phyloP scores from a whole-genome alignment of 2,329 filamentous ascomycete species.

The Claviceps spartinae region DNA sequence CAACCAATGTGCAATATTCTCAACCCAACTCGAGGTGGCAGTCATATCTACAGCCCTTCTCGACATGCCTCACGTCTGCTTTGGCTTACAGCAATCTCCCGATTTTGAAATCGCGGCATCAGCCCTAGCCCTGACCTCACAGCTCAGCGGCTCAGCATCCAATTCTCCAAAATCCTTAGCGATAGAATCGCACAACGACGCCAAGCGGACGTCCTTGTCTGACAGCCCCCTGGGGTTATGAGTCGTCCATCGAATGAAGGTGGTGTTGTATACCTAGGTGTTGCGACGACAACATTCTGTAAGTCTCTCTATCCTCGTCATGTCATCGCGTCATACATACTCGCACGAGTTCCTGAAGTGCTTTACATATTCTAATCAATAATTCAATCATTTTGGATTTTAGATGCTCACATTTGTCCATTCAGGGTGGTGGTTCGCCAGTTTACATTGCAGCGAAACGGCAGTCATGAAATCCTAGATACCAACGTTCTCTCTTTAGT shows the following conservation, averaged over 20 bases:
- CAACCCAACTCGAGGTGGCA: neutral
- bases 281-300: neutral
- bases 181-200: conserved; percentile 45
- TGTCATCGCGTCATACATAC: neutral
- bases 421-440: conserved; percentile 59
- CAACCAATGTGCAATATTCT: neutral
- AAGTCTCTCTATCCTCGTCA: neutral
- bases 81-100: conserved; percentile 42
- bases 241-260: conserved; percentile 61
- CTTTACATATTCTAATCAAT: no score
- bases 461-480: conserved; percentile 60
- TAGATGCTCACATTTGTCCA: conserved; percentile 51
- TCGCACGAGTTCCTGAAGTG: no score
- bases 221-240: conserved; percentile 55
- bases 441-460: conserved; percentile 53
- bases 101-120: conserved; percentile 31
- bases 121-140: conserved; percentile 29
- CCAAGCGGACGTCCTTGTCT: conserved; percentile 47
- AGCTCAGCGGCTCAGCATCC: conserved; percentile 19
- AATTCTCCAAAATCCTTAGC: conserved; percentile 44
- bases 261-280: conserved; percentile 52
- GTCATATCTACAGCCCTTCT: neutral
- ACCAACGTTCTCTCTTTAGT: neutral
- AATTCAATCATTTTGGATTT: no score
- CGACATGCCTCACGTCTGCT: conserved; percentile 12